A percentile compares a stretch with the other conserved stretches of the same genome.
Conservation (phyloP, 331 rosid species). For the Pyrus hybrid region DNA sequence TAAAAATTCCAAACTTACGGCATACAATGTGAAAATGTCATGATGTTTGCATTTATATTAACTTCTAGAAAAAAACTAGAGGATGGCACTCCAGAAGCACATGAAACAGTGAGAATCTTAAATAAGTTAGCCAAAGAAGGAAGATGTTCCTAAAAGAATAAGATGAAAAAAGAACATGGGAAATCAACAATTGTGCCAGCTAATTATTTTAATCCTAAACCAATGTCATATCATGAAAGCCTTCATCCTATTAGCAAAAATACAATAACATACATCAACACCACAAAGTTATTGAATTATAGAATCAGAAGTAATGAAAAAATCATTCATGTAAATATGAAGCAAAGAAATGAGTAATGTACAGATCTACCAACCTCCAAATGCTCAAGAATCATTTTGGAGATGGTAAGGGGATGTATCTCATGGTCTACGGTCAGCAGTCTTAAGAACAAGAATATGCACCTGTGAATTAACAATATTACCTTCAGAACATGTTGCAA, state of each 20-base stretch:
- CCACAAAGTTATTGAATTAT: not conserved
- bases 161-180: not conserved
- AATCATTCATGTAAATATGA: not conserved
- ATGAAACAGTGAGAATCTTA: not conserved
- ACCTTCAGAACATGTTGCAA: not conserved
- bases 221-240: not conserved
- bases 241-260: not conserved
- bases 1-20: no score
- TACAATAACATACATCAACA: not conserved
- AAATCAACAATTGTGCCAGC: not conserved
- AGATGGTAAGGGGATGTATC: not conserved
- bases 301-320: not conserved
- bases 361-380: constrained; percentile 3
- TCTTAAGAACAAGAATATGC: not conserved
- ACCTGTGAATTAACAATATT: not conserved
- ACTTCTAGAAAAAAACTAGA: not conserved
- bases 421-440: not conserved
- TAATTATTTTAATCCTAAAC: not conserved
- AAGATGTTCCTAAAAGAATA: not conserved
- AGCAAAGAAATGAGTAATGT: not conserved
- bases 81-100: not conserved
- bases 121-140: not conserved
- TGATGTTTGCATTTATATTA: not conserved
- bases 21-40: not conserved
- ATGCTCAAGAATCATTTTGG: not conserved